Evolutionary conservation across 2,329 filamentous ascomycete genomes (phyloP).

Genomic region (Ophiocordyceps australis): DNA sequence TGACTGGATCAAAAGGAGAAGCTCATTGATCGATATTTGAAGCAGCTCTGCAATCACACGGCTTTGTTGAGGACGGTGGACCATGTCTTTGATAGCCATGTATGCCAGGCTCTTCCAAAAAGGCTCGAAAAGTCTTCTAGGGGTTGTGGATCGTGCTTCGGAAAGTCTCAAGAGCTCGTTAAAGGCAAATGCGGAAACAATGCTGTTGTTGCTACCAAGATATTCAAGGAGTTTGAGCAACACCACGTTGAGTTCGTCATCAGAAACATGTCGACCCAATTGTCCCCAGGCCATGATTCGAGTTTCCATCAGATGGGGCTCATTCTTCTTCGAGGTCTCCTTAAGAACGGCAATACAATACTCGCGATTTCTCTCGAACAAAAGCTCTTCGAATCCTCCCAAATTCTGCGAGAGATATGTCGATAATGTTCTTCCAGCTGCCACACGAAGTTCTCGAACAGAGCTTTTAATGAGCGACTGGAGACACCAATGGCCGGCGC

Average conservation of each 20-base stretch:
- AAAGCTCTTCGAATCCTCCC: conserved; percentile 7
- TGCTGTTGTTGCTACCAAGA: conserved; percentile 62
- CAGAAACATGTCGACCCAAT: conserved; percentile 56
- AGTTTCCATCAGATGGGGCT: conserved; percentile 57
- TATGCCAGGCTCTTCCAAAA: conserved; percentile 82
- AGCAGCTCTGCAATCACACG: conserved; percentile 68
- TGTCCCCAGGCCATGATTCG: conserved; percentile 77
- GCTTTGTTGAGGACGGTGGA: conserved; percentile 63
- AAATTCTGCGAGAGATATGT: conserved; percentile 34
- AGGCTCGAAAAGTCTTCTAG: conserved; percentile 57
- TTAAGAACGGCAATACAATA: conserved; percentile 54
- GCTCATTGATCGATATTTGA: conserved; percentile 53
- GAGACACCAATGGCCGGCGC: conserved; percentile 63
- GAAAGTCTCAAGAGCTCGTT: conserved; percentile 66
- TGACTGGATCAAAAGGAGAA: conserved; percentile 59
- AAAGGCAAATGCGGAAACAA: conserved; percentile 67
- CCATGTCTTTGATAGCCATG: conserved; percentile 64
- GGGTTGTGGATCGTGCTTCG: conserved; percentile 39
- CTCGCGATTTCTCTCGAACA: conserved; percentile 32
- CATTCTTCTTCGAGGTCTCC: conserved; percentile 50
- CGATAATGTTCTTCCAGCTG: conserved; percentile 51
- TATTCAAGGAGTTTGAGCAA: conserved; percentile 74
- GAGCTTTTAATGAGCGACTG: conserved; percentile 73
- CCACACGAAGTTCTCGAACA: conserved; percentile 66
- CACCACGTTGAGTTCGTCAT: conserved; percentile 74